These are phyloP conservation scores for Beauveria brongniartii DNA, from an alignment of 2,329 filamentous ascomycete species.

Conservation along the genomic window DNA sequence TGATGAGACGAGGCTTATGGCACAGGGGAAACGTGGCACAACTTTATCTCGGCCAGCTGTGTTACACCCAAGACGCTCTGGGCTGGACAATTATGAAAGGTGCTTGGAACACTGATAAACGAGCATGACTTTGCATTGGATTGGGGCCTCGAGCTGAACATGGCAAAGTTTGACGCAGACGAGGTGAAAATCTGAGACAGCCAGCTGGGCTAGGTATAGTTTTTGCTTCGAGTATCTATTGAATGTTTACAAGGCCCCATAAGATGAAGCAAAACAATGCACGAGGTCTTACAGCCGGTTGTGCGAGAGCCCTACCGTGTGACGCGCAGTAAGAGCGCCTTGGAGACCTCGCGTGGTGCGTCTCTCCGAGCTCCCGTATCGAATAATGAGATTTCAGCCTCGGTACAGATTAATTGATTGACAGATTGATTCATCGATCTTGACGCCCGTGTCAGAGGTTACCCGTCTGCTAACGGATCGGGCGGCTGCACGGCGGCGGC, in stretches of 20 bases:
- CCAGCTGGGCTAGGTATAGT: neutral
- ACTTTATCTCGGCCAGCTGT: no score
- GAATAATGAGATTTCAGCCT: neutral
- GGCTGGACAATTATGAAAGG: neutral
- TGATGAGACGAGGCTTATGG: neutral
- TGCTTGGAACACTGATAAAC: neutral
- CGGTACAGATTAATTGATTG: neutral
- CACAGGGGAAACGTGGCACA: neutral
- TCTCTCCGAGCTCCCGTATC: neutral
- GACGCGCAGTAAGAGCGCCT: neutral
- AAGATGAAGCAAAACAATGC: neutral
- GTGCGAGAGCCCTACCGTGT: neutral
- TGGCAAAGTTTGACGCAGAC: neutral
- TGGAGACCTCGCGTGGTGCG: neutral
- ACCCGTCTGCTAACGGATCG: neutral
- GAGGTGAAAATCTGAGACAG: neutral
- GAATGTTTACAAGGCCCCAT: neutral
- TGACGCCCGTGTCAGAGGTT: neutral
- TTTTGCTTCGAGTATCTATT: neutral
- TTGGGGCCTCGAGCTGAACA: neutral
- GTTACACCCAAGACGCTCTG: neutral
- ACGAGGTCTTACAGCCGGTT: neutral
- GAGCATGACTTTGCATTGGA: neutral
- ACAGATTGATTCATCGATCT: neutral
- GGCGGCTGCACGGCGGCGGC: neutral